Evolutionary conservation across 805 yeast species (phyloP), one percentile per base, ranked within the genome.

Genomic region (Priceomyces fermenticarens): DNA sequence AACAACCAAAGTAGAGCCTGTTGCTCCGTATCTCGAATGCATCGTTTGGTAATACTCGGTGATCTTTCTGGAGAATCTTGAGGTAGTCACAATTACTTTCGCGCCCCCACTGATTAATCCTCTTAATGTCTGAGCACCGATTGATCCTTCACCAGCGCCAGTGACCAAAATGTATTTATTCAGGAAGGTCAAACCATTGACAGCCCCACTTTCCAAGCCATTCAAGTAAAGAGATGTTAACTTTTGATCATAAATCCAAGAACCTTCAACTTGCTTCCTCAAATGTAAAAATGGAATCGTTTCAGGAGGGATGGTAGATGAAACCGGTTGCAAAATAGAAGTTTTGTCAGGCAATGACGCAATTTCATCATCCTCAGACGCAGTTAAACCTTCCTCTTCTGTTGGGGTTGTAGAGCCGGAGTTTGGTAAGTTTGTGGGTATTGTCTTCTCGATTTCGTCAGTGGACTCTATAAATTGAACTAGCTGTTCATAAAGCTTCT

Each of bases 141-240:
- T 93, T 38, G 99, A 93, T 41, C 98, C 99, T 36, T 88, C 90
- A 75, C 99, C 99, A 38, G 98, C 98, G 76, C 99, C 99, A 36
- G 99, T 93, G 51, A 93, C 75, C 57, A 93, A 78, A 39, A 90
- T 97, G 52, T 83, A 82, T 68, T 89, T 93, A 63, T 81, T 88
- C 63, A 83, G 81, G 75, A 83, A 93, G 30, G 96, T 79, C 42
- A 89, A 78, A 72, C 99, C 99, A 55, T 90, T 93, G 49, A 88
- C 80, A 28, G 99, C 97, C 63, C 95, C 96, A 47, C 78, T 77
- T 71, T 93, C 98, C 60, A 93, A 81, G 44, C 93, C 95, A 61
- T 88, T 90, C 63, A 93, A 78, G 70, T 85, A 93, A 32, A 73
- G 57, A 30, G 90, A 75, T 29, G 99, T 83, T 48, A 87, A 74